Percentiles rank a stretch among this genome's conserved stretches.
phyloP scores from a whole-genome alignment of 225 moss, liverwort and hornwort species.

The Physcomitrium patens region DNA sequence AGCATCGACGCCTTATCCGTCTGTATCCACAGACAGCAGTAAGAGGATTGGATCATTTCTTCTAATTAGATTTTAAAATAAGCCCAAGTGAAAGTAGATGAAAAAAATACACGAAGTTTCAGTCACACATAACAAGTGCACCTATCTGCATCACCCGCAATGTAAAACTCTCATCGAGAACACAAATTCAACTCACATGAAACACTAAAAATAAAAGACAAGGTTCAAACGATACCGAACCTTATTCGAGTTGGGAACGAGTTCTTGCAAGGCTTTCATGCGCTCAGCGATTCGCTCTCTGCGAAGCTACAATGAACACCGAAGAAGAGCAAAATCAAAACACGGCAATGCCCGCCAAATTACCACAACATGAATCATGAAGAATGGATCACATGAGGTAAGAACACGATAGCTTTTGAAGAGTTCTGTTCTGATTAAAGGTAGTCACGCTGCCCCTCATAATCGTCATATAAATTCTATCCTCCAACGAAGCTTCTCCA shows the following conservation, averaged over 20 bases:
- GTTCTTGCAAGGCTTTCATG: constrained; percentile 98
- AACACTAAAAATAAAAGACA: neutral
- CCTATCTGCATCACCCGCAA: neutral
- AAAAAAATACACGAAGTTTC: neutral
- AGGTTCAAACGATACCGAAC: constrained; percentile 31
- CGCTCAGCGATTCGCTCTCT: constrained; percentile 98
- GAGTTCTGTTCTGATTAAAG: constrained; percentile 1
- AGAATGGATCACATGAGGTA: constrained; percentile 6
- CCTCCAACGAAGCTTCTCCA: too few species aligned
- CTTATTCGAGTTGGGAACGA: constrained; percentile 98
- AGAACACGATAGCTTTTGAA: neutral
- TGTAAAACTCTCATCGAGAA: neutral
- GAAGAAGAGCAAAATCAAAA: constrained; percentile 24
- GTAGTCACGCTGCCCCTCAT: neutral
- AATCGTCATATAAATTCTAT: too few species aligned
- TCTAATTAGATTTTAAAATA: too few species aligned
- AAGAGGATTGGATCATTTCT: neutral
- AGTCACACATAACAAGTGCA: neutral
- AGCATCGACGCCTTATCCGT: constrained; percentile 98
- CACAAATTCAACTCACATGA: neutral
- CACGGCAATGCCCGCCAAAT: constrained; percentile 11
- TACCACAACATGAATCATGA: constrained; percentile 8
- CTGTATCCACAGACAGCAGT: constrained; percentile 43
- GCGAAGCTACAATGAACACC: constrained; percentile 67
- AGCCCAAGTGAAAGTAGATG: neutral